Base-by-base conservation (phyloP, 2,329 filamentous ascomycete species). In the Microdochium trichocladiopsis region DNA sequence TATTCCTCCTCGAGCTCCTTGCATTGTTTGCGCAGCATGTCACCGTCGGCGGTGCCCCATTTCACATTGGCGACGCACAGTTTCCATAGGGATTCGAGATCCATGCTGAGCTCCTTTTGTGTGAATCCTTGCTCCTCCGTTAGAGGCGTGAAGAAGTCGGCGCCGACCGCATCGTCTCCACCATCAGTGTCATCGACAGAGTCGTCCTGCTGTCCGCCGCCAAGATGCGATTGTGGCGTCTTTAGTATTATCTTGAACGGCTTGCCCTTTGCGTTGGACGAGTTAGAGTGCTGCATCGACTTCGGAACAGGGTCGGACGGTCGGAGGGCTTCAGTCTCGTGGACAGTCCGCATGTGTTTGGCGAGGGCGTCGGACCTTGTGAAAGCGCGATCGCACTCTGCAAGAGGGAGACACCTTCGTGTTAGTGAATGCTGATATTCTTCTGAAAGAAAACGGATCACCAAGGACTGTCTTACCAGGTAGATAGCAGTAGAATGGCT, bases 301-400 rank as follows among this genome's bases (percentile, higher is more conserved):
- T 90, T 88, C 22, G 86, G 84, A 12, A 90, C 82, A 2, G 87
- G 83, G 64, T 92, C 84, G 16, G 82, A 84, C 4, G 89, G 88
- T n/a, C 90, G 85, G 22, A 96, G 78, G 16, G 90, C 88, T 72
- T 99, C 94, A 3, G 93, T 96, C 68, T 99, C 94, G 74, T 99
- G 94, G 36, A 99, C 92, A 16, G 94, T 97, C 61, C 94, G 88
- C 90, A 97, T 97, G 68, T 99, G 94, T 70, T 99, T 99, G 2
- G 93, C 91, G 0, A 99, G 79, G 12, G 94, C 94, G 63, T 99
- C 94, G 23, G 93, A 96, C 58, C 94, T 82, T 2, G 94, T 99
- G 63, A 99, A 99, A 28, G 92, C 92, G 55, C 93, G 87, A 67
- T 99, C 94, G 72, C 94, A 99, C 80, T 99, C 94, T 95, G 61